Evolutionary conservation across 768 basidiomycete genomes (phyloP).

Genomic region (Hirschioporus abietinus): DNA sequence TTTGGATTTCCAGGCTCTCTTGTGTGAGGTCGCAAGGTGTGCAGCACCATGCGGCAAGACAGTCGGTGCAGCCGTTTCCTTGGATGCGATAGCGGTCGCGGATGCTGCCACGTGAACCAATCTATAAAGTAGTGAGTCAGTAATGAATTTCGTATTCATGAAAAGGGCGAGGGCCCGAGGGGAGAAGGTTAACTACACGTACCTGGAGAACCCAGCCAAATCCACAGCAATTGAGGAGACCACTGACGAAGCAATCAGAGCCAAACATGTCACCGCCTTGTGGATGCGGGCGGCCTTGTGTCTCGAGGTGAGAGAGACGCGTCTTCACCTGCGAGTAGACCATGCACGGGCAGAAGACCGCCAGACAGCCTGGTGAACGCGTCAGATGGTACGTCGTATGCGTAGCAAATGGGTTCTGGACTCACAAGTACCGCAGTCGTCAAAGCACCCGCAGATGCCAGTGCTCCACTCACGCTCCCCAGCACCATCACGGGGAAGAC

Average conservation of each 20-base stretch:
- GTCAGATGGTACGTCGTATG: background rate
- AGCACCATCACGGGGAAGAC: slow-evolving; percentile 18
- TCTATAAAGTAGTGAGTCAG: slow-evolving; percentile 12
- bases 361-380: slow-evolving; percentile 26
- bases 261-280: slow-evolving; percentile 29
- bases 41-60: slow-evolving; percentile 36
- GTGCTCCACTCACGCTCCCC: slow-evolving; percentile 30
- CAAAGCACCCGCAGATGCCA: slow-evolving; percentile 22
- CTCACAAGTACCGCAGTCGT: slow-evolving; percentile 22
- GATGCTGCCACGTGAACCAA: slow-evolving; percentile 32
- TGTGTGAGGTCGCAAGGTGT: slow-evolving; percentile 44
- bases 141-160: background rate
- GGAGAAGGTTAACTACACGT: background rate
- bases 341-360: slow-evolving; percentile 39
- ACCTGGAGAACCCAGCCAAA: slow-evolving; percentile 39
- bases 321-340: slow-evolving; percentile 35
- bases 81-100: slow-evolving; percentile 42
- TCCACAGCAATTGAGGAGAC: slow-evolving; percentile 26
- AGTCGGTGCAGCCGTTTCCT: slow-evolving; percentile 39
- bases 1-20: slow-evolving; percentile 40
- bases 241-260: slow-evolving; percentile 34
- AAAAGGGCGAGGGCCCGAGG: background rate
- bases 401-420: background rate
- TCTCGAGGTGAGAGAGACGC: slow-evolving; percentile 34
- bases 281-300: slow-evolving; percentile 33